phyloP scores from a whole-genome alignment of 345 rosid genomes.

The Pugionium dolabratum region DNA sequence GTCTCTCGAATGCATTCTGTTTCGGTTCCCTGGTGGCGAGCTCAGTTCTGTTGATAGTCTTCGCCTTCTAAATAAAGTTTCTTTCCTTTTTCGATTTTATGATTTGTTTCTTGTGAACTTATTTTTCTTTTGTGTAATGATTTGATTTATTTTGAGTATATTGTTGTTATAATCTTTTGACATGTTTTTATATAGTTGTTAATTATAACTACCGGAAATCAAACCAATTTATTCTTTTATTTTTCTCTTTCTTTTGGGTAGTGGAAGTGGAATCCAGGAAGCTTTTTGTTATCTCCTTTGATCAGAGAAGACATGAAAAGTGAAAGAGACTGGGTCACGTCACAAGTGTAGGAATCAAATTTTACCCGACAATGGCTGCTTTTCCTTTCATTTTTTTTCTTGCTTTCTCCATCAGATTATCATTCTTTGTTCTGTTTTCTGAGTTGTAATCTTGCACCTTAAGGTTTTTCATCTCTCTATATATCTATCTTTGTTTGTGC shows the following conservation, averaged over 20 bases:
- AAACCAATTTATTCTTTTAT: neutral
- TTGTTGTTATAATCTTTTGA: neutral
- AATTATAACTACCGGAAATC: neutral
- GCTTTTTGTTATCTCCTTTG: neutral
- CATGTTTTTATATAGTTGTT: no score
- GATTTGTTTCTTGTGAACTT: neutral
- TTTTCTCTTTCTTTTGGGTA: neutral
- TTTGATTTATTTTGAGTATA: neutral
- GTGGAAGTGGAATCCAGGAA: neutral
- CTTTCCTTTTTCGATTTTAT: neutral
- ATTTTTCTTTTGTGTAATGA: neutral
- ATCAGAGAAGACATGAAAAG: slow-evolving; percentile 5
- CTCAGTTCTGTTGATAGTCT: slow-evolving; percentile 11
- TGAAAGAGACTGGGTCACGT: slow-evolving; percentile 12
- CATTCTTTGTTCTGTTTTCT: slow-evolving; percentile 25
- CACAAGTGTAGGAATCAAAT: slow-evolving; percentile 21
- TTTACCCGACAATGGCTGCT: slow-evolving; percentile 32
- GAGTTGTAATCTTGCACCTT: slow-evolving; percentile 21
- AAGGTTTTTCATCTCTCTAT: slow-evolving; percentile 13
- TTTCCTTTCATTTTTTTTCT: neutral
- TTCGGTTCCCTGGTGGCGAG: slow-evolving; percentile 8
- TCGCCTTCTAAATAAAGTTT: neutral
- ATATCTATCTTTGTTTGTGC: neutral
- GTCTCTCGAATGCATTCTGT: slow-evolving; percentile 17
- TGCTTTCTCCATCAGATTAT: slow-evolving; percentile 4